These are phyloP conservation scores for Penicillium hordei DNA, from an alignment of 2,329 filamentous ascomycete species.

Conservation along the genomic window DNA sequence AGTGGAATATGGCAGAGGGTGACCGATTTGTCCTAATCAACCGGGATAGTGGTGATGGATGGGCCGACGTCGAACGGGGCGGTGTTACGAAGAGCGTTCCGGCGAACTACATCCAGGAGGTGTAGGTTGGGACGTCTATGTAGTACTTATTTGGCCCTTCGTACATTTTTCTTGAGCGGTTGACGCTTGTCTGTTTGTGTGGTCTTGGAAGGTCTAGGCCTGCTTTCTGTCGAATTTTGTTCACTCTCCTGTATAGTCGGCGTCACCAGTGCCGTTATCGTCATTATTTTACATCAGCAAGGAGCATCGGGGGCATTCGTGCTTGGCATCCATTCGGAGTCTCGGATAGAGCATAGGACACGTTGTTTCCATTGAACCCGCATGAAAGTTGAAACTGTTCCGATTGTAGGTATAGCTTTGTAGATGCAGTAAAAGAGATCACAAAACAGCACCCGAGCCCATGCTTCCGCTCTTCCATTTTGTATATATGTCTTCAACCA, in stretches of 20 bases:
- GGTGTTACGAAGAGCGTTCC: slow-evolving; percentile 85
- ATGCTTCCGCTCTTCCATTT: neutral
- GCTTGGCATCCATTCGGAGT: slow-evolving; percentile 13
- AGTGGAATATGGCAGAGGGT: slow-evolving; percentile 87
- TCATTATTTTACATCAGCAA: slow-evolving; percentile 23
- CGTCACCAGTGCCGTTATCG: slow-evolving; percentile 10
- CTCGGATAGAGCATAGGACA: slow-evolving; percentile 10
- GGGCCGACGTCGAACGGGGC: slow-evolving; percentile 94
- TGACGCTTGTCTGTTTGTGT: neutral
- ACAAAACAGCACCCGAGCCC: neutral
- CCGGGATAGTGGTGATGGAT: slow-evolving; percentile 87
- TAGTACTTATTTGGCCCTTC: slow-evolving; percentile 2
- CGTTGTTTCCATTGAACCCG: neutral
- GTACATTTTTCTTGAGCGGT: slow-evolving; percentile 1
- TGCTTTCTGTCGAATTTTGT: neutral
- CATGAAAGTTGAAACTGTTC: neutral
- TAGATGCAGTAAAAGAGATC: neutral
- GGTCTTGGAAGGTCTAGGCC: neutral
- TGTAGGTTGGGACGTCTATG: slow-evolving; percentile 42
- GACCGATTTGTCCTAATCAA: slow-evolving; percentile 89
- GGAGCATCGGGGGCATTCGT: slow-evolving; percentile 19
- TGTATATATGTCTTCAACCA: neutral
- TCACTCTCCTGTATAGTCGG: slow-evolving; percentile 7
- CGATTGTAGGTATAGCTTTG: too few relatives aligned
- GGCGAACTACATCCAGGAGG: slow-evolving; percentile 84